phyloP scores from a whole-genome alignment of 345 rosid genomes.

The Salix purpurea region DNA sequence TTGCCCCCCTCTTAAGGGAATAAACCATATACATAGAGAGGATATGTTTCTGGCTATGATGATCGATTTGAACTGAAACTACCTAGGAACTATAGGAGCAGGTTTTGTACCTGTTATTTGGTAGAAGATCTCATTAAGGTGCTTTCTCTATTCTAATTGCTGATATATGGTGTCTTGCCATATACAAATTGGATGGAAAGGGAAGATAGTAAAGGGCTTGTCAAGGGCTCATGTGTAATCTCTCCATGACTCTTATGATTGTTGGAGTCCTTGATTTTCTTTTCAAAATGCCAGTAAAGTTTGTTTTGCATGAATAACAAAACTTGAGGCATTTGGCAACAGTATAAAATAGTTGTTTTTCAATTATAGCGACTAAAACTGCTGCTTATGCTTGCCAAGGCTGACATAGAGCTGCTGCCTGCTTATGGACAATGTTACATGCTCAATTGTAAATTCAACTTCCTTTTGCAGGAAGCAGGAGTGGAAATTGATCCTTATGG shows the following conservation, averaged over 20 bases:
- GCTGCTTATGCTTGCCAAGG: not conserved
- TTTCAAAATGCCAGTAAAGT: not conserved
- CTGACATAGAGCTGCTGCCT: not conserved
- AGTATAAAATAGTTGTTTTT: not conserved
- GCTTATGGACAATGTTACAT: not conserved
- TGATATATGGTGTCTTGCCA: not conserved
- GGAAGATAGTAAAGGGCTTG: not conserved
- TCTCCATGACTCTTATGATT: not conserved
- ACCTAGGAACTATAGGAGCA: not conserved
- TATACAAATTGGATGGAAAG: not conserved
- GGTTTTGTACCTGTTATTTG: not conserved
- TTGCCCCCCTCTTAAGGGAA: too few relatives aligned
- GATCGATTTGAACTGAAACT: not conserved
- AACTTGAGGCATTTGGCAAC: not conserved
- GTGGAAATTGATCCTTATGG: slow-evolving; percentile 83
- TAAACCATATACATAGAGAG: not conserved
- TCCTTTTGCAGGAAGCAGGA: slow-evolving; percentile 65
- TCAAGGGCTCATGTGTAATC: too few relatives aligned
- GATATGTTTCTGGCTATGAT: not conserved
- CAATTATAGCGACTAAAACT: not conserved
- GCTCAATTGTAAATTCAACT: not conserved
- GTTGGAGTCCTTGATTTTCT: not conserved
- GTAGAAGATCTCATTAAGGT: not conserved
- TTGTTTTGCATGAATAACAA: not conserved
- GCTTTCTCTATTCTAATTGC: not conserved